Conservation (phyloP, 371 early-diverging fungal genomes). For the Saksenaea vasiformis region DNA sequence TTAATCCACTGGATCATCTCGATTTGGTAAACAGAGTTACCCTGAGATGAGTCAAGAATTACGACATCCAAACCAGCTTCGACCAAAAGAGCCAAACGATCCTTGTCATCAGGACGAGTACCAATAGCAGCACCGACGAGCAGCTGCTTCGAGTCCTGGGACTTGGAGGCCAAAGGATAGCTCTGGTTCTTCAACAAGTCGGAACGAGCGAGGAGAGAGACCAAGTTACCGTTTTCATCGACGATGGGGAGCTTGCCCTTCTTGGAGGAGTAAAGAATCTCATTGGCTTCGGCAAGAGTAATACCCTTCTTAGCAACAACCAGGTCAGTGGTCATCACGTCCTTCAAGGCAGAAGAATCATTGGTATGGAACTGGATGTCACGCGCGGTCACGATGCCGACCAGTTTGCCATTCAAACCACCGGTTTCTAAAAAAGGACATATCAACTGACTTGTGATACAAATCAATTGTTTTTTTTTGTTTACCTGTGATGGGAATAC, state of each 20-base stretch:
- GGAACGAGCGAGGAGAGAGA: constrained; percentile 91
- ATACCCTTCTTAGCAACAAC: constrained; percentile 86
- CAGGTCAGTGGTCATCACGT: constrained; percentile 91
- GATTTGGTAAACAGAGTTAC: constrained; percentile 91
- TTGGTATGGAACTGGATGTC: constrained; percentile 92
- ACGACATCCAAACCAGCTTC: constrained; percentile 95
- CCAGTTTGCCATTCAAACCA: constrained; percentile 82
- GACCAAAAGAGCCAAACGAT: constrained; percentile 81
- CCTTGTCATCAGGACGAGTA: constrained; percentile 89
- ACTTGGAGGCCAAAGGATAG: constrained; percentile 92
- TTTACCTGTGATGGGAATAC: constrained; percentile 93
- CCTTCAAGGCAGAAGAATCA: constrained; percentile 55
- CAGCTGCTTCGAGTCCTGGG: constrained; percentile 82
- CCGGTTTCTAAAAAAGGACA: constrained; percentile 64
- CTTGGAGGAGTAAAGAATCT: constrained; percentile 83
- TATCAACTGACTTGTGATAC: constrained; percentile 1
- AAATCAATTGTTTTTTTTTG: constrained; percentile 4
- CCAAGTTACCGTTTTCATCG: constrained; percentile 77
- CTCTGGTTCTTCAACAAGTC: constrained; percentile 96
- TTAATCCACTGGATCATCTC: constrained; percentile 94
- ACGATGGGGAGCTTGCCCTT: constrained; percentile 98
- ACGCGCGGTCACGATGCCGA: constrained; percentile 96
- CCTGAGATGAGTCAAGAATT: constrained; percentile 93
- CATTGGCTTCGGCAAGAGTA: constrained; percentile 88
- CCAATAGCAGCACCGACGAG: constrained; percentile 93